Base-by-base conservation (phyloP, 202 grass and related monocot species). In the Panicum virgatum region DNA sequence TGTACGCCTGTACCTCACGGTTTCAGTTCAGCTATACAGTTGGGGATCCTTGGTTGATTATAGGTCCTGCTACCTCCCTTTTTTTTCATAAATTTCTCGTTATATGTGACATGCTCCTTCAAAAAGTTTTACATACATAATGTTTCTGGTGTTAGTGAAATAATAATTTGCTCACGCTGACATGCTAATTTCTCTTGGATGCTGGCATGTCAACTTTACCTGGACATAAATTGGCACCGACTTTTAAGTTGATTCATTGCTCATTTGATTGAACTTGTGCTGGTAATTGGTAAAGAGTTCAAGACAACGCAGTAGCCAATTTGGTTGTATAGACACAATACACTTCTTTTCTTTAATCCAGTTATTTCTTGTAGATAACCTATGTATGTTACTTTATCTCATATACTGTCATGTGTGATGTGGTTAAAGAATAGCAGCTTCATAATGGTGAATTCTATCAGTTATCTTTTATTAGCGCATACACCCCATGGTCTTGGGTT, bases 1-100 rank as follows among this genome's bases (percentile, higher is more conserved):
- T 57, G 42, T n/a, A n/a, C n/a, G n/a, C n/a, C n/a, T n/a, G n/a
- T 39, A 46, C 57, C 23, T 7, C 75, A 50, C 23, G 43, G 62
- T 36, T 46, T 76, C 29, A 82, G n/a, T 61, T 71, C 23, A 18
- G 18, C 76, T 57, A 23, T 81, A 29, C 26, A 75, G 20, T 68
- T 45, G 62, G 64, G 0, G 12, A 63, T 71, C 38, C 23, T 37
- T 26, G n/a, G 36, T 22, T 52, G n/a, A 76, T 42, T 37, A 34
- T 62, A 18, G 25, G 26, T 59, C 26, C 14, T 70, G 43, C 10
- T 36, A 69, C 22, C 20, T 67, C n/a, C 1, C 1, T 48, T 45
- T 25, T n/a, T n/a, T 40, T 78, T 16, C 26, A 60, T 26, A 51
- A 47, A 72, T n/a, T 16, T 25, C 20, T 78, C 22, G 8, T 62